phyloP scores from a whole-genome alignment of 208 protist species.

The Endotrypanum monterogeii region DNA sequence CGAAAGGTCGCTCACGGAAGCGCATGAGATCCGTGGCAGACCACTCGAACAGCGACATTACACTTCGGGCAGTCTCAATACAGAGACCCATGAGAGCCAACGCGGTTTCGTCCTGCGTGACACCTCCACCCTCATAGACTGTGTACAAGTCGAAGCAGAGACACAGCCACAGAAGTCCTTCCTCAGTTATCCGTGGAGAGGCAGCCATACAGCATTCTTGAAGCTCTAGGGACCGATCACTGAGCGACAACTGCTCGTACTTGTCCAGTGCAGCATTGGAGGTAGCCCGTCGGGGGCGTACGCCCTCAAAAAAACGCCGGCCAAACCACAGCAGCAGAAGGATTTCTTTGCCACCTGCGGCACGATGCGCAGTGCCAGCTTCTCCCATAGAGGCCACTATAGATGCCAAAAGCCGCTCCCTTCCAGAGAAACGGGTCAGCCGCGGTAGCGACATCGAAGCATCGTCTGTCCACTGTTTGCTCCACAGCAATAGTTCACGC shows the following conservation, averaged over 20 bases:
- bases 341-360: not conserved
- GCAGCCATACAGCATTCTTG: slow-evolving; percentile 22
- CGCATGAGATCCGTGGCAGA: slow-evolving; percentile 35
- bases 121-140: slow-evolving; percentile 9
- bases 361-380: not conserved
- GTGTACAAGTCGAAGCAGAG: slow-evolving; percentile 32
- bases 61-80: slow-evolving; percentile 22
- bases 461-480: not conserved
- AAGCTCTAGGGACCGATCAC: not conserved
- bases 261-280: not conserved
- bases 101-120: slow-evolving; percentile 3
- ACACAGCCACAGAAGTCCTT: slow-evolving; percentile 14
- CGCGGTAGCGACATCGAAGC: not conserved
- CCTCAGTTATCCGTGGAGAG: slow-evolving; percentile 11
- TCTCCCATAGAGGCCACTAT: slow-evolving; percentile 1
- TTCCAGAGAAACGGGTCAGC: slow-evolving; percentile 2
- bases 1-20: slow-evolving; percentile 34
- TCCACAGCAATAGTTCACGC: slow-evolving; percentile 6
- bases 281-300: too few relatives aligned
- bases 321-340: slow-evolving; percentile 6
- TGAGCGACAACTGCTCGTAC: not conserved
- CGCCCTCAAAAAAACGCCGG: slow-evolving; percentile 10
- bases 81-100: slow-evolving; percentile 28
- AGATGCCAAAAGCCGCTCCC: not conserved
- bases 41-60: slow-evolving; percentile 30